A percentile compares a stretch with the other conserved stretches of the same genome.
phyloP scores from a whole-genome alignment of 306 rosid genomes.

The Albizia julibrissin region DNA sequence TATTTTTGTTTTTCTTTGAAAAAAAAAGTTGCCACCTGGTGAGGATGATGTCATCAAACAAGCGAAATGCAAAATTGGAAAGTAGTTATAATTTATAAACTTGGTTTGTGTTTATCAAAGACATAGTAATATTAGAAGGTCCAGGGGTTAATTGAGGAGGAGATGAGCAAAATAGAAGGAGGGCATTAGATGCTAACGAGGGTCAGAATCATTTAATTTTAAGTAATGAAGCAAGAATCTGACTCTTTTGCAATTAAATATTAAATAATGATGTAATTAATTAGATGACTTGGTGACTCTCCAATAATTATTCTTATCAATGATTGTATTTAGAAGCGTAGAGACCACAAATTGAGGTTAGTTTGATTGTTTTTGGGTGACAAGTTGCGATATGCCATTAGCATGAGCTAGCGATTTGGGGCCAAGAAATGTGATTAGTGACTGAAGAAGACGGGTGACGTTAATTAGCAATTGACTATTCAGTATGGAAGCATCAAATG shows the following conservation, averaged over 20 bases:
- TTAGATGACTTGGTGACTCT: neutral
- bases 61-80: neutral
- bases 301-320: neutral
- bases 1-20: neutral
- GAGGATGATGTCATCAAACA: neutral
- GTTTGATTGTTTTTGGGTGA: neutral
- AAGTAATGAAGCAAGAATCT: neutral
- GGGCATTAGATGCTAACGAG: neutral
- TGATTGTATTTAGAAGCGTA: neutral
- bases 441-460: neutral
- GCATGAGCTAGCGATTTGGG: neutral
- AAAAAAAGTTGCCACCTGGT: neutral
- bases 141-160: neutral
- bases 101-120: neutral
- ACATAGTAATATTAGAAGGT: neutral
- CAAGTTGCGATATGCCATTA: neutral
- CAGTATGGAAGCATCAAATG: neutral
- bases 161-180: neutral
- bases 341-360: neutral
- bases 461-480: no score
- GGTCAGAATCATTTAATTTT: neutral
- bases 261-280: neutral
- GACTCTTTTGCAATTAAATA: neutral
- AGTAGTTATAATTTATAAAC: neutral
- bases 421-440: neutral